These are phyloP conservation scores for Pichia nanzhaoensis DNA, from an alignment of 805 yeast genomes.

Conservation along the genomic window DNA sequence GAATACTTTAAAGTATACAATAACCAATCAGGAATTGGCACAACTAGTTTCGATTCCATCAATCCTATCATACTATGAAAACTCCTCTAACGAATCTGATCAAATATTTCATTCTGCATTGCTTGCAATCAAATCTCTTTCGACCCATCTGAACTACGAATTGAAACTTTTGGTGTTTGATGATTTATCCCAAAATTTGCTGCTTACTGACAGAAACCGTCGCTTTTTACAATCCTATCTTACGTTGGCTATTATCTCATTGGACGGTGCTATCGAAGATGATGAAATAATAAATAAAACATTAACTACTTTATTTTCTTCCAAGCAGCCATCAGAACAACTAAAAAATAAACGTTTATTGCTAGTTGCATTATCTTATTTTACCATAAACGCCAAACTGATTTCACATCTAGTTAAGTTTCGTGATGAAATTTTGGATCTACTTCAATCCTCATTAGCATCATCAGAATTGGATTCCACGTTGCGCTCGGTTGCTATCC, in stretches of 20 bases:
- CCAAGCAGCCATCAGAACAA: slow-evolving; percentile 12
- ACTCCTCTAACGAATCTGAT: slow-evolving; percentile 30
- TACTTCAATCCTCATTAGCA: slow-evolving; percentile 63
- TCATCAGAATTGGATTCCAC: slow-evolving; percentile 64
- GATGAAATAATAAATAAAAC: slow-evolving; percentile 41
- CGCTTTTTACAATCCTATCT: slow-evolving; percentile 56
- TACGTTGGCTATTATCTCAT: slow-evolving; percentile 43
- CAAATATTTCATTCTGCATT: slow-evolving; percentile 36
- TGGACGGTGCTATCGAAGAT: slow-evolving; percentile 33
- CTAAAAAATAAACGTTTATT: slow-evolving; percentile 9
- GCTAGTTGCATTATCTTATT: slow-evolving; percentile 13
- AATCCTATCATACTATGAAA: slow-evolving; percentile 25
- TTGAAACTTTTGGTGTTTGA: slow-evolving; percentile 27
- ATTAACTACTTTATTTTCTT: slow-evolving; percentile 36
- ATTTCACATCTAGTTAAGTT: slow-evolving; percentile 30
- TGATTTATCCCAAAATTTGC: slow-evolving; percentile 37
- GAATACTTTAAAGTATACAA: slow-evolving; percentile 84
- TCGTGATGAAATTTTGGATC: slow-evolving; percentile 63
- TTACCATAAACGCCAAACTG: slow-evolving; percentile 5
- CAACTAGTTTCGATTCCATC: slow-evolving; percentile 24
- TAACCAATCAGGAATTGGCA: slow-evolving; percentile 64
- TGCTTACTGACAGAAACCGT: slow-evolving; percentile 39
- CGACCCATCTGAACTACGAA: slow-evolving; percentile 22
- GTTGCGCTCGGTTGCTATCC: slow-evolving; percentile 57
- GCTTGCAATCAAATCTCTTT: slow-evolving; percentile 38